Evolutionary conservation across 352 stramenopile species (phyloP).

Genomic region (Peronosclerospora sorghi): DNA sequence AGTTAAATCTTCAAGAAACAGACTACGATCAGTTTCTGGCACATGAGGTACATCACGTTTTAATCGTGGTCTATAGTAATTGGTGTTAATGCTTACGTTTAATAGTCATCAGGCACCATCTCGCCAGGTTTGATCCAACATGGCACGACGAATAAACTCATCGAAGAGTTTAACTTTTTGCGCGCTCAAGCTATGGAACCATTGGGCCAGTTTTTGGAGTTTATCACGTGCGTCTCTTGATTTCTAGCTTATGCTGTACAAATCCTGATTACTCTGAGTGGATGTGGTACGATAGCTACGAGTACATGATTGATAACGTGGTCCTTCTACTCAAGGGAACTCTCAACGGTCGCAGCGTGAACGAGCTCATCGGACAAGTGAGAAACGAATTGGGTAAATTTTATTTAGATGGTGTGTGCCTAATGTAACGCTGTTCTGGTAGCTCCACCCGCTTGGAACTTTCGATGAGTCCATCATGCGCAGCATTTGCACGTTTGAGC

Average conservation of each 20-base stretch:
- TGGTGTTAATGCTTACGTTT: conserved; percentile 17
- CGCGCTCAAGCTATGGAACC: conserved; percentile 93
- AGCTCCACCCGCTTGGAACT: conserved; percentile 97
- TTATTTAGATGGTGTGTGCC: background rate
- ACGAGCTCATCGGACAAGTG: conserved; percentile 93
- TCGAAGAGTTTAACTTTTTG: conserved; percentile 95
- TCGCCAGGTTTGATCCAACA: conserved; percentile 75
- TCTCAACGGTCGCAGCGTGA: conserved; percentile 92
- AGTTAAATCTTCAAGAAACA: conserved; percentile 96
- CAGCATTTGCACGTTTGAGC: conserved; percentile 97
- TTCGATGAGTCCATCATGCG: conserved; percentile 99
- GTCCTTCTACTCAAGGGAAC: conserved; percentile 98
- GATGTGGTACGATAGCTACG: conserved; percentile 43
- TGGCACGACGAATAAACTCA: conserved; percentile 83
- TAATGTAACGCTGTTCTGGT: background rate
- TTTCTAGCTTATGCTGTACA: background rate
- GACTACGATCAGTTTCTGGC: conserved; percentile 96
- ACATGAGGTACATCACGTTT: conserved; percentile 67
- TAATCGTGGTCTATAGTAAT: background rate
- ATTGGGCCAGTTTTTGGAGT: conserved; percentile 95
- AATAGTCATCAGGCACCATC: conserved; percentile 56
- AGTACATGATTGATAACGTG: conserved; percentile 99
- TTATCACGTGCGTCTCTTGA: conserved; percentile 87
- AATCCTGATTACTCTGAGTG: background rate
- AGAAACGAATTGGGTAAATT: background rate